phyloP scores from a whole-genome alignment of 169 alveolate species.

The Eimeria necatrix region DNA sequence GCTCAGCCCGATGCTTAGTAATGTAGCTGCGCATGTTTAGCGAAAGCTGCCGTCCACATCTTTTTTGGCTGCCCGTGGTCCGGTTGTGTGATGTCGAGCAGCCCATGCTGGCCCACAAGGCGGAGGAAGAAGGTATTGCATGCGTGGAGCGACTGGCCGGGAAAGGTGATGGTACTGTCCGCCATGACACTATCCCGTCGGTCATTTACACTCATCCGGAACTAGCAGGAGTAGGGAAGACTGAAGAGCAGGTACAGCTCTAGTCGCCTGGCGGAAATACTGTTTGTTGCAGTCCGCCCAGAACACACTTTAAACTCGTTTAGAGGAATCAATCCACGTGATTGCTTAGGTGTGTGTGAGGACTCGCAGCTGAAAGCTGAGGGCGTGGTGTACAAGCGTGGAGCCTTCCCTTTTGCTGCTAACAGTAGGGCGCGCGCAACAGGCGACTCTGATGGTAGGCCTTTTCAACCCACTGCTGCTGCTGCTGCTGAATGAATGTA shows the following conservation, averaged over 20 bases:
- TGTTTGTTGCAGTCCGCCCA: not conserved
- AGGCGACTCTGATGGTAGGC: constrained; percentile 96
- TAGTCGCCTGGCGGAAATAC: constrained; percentile 45
- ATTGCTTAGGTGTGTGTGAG: not conserved
- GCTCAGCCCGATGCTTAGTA: not conserved
- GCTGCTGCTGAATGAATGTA: not conserved
- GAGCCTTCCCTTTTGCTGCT: constrained; percentile 97
- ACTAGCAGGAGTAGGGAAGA: constrained; percentile 98
- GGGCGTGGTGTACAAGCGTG: constrained; percentile 93
- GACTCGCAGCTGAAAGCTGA: constrained; percentile 82
- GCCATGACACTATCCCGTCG: constrained; percentile 97
- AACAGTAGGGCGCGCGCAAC: constrained; percentile 97
- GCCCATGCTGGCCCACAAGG: constrained; percentile 99
- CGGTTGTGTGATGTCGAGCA: not conserved
- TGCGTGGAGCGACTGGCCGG: constrained; percentile 95
- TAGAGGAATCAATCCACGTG: too few species aligned
- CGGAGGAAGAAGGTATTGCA: constrained; percentile 98
- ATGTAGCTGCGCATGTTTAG: not conserved
- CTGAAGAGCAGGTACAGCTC: constrained; percentile 93
- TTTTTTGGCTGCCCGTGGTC: not conserved
- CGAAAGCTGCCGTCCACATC: not conserved
- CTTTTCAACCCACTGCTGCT: not conserved
- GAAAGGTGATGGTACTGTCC: constrained; percentile 88
- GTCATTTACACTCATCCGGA: constrained; percentile 99
- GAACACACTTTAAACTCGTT: not conserved